Conservation (phyloP, 805 yeast species). For the Candida yuanshanica region DNA sequence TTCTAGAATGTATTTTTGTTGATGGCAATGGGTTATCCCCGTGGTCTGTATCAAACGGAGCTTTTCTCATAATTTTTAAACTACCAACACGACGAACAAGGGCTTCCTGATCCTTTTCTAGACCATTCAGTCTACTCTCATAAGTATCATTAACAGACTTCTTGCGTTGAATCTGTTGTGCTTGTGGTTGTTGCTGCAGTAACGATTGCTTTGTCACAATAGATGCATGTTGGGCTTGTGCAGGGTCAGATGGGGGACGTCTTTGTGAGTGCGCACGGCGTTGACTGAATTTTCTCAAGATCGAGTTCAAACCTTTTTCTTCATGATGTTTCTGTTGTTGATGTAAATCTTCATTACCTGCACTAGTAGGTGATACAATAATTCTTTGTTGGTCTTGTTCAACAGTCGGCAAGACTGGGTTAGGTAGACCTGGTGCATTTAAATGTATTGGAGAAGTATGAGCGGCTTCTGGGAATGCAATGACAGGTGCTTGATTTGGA, state of each 20-base stretch:
- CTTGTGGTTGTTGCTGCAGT: conserved; percentile 4
- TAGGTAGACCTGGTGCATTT: conserved; percentile 33
- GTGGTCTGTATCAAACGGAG: conserved; percentile 12
- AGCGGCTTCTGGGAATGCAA: conserved; percentile 43
- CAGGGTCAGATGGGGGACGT: conserved; percentile 14
- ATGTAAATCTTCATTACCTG: conserved; percentile 29
- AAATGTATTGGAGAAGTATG: conserved; percentile 46
- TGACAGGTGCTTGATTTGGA: conserved; percentile 36
- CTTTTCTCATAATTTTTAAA: conserved; percentile 15
- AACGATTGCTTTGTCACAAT: background rate
- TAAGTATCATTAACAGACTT: conserved; percentile 6
- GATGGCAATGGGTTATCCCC: background rate
- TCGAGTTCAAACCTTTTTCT: conserved; percentile 24
- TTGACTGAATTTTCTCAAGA: conserved; percentile 26
- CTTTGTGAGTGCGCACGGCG: conserved; percentile 21
- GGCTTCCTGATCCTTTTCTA: conserved; percentile 11
- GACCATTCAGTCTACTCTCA: conserved; percentile 3
- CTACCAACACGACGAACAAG: conserved; percentile 23
- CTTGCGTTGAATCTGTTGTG: conserved; percentile 3
- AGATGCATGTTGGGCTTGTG: conserved; percentile 1
- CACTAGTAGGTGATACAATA: conserved; percentile 33
- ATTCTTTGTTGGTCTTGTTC: conserved; percentile 36
- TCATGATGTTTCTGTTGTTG: conserved; percentile 31
- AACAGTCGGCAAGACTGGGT: conserved; percentile 3
- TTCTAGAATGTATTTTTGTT: conserved; percentile 20